These are phyloP conservation scores for Blastomyces parvus DNA, from an alignment of 2,329 filamentous ascomycete genomes.

Conservation along the genomic window DNA sequence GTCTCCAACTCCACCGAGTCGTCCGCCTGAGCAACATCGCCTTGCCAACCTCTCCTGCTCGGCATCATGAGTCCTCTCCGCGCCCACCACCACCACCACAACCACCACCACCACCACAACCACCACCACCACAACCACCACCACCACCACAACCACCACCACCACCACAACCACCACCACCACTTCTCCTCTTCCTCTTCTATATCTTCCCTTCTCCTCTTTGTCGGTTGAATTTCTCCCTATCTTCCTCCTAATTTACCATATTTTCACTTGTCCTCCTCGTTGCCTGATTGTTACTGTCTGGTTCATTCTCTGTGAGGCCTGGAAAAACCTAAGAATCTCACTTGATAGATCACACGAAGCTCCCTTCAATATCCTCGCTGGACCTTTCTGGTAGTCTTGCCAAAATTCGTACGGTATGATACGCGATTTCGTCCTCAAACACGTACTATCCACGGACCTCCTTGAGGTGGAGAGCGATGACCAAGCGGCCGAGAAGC, in stretches of 20 bases:
- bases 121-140: not conserved
- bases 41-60: not conserved
- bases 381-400: too few species aligned
- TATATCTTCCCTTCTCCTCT: constrained; percentile 7
- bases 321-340: not conserved
- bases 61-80: not conserved
- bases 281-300: not conserved
- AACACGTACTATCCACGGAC: constrained; percentile 6
- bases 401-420: not conserved
- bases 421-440: constrained; percentile 9
- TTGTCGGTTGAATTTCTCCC: constrained; percentile 3
- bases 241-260: not conserved
- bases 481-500: not conserved
- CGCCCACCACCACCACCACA: constrained; percentile 12
- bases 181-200: constrained; percentile 1
- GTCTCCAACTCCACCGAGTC: not conserved
- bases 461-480: not conserved
- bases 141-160: constrained; percentile 13
- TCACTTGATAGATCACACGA: not conserved
- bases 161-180: constrained; percentile 14
- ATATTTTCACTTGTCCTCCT: not conserved
- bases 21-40: not conserved
- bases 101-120: constrained; percentile 14
- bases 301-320: not conserved
- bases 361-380: not conserved